Evolutionary conservation across 2,329 filamentous ascomycete genomes (phyloP), one percentile per base, ranked within the genome.

Genomic region (Neodidymelliopsis sp.): DNA sequence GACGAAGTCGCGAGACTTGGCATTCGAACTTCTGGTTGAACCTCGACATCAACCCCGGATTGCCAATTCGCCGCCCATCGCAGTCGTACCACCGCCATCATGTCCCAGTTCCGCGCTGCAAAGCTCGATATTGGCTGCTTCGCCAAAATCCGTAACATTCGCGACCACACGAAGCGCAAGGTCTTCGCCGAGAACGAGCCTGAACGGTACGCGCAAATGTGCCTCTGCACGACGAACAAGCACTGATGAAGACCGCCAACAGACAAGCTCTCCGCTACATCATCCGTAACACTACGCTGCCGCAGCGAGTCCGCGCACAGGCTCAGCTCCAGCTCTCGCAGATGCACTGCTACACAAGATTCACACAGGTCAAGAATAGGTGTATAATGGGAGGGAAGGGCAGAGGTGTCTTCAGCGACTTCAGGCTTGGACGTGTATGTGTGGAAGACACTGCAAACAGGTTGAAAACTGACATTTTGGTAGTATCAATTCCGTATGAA

Each of bases 121-220:
- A 92, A 87, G 80, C 86, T 97, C 63, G 91, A 97, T 65, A 78
- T 97, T 62, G 87, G 89, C 72, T 90, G 90, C 72, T 96, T 89
- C 70, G 75, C 95, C 77, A 97, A 97, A 70, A 84, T 88, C 72
- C 87, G 88, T 61, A 84, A 90, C 60, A 88, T 99, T 71, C 90
- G 94, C 66, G 94, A 99, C 75, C 91, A 97, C 78, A 92, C 91
- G 45, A 99, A 97, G 84, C 89, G 94, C 67, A 93, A 95, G 78
- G 90, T 91, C 50, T 97, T 92, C 68, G 89, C 88, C 70, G 81
- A 91, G 71, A 80, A 88, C 70, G 94, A 99, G 79, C 85, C 91
- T 4, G 89, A 97, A 77, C 88, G 93, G 92, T 95, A 79, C 56
- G 71, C 59, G 33, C 42, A 19, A 28, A 51, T 60, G 40, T 18